phyloP scores from a whole-genome alignment of 345 rosid species.

The Populus davidiana region DNA sequence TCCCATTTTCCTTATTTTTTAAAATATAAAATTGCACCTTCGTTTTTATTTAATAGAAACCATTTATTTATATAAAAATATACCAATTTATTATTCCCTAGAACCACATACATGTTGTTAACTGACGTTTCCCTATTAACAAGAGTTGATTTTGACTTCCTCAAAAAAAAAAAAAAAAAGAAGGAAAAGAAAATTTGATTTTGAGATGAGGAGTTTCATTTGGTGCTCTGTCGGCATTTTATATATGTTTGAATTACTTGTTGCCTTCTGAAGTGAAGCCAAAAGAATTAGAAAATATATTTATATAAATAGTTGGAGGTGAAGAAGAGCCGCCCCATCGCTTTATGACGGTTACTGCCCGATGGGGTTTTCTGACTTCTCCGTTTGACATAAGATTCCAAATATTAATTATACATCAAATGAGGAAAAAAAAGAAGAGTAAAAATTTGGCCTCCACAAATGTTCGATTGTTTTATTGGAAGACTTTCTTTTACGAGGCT shows the following conservation, averaged over 20 bases:
- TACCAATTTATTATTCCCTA: background rate
- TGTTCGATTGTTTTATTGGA: background rate
- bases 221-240: background rate
- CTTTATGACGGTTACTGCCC: background rate
- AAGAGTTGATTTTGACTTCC: background rate
- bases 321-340: background rate
- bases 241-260: background rate
- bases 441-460: slow-evolving; percentile 1
- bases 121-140: background rate
- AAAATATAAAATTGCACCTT: no score
- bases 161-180: background rate
- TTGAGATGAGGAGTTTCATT: background rate
- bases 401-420: background rate
- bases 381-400: slow-evolving; percentile 8
- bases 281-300: slow-evolving; percentile 8
- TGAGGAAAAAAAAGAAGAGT: background rate
- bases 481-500: slow-evolving; percentile 8
- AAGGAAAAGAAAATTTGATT: background rate
- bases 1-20: no score
- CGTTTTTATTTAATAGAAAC: no score
- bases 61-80: no score
- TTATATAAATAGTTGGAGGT: background rate
- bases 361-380: slow-evolving; percentile 1
- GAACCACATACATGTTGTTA: background rate
- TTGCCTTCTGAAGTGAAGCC: slow-evolving; percentile 1